Conservation (phyloP, 768 basidiomycete genomes). For the Gymnopilus junonius region DNA sequence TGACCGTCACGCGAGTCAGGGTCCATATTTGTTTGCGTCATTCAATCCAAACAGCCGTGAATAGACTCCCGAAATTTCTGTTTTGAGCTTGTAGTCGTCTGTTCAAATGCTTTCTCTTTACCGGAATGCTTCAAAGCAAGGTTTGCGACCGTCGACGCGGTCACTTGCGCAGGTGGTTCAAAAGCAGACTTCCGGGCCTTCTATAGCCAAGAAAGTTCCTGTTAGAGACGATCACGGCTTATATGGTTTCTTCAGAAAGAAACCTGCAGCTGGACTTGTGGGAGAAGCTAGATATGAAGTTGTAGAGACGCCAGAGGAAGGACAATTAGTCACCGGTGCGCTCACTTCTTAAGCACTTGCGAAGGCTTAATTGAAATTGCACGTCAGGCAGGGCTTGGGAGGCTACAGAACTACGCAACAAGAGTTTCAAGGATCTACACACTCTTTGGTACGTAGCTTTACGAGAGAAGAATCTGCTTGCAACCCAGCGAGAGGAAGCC, state of each 20-base stretch:
- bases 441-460: slow-evolving; percentile 92
- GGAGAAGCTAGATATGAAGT: slow-evolving; percentile 61
- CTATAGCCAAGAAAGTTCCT: slow-evolving; percentile 29
- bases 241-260: slow-evolving; percentile 75
- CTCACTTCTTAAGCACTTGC: slow-evolving; percentile 4
- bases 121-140: slow-evolving; percentile 18
- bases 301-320: slow-evolving; percentile 37
- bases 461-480: slow-evolving; percentile 88
- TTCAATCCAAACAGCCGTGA: slow-evolving; percentile 9
- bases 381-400: slow-evolving; percentile 84
- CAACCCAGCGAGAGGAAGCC: slow-evolving; percentile 83
- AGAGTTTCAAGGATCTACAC: slow-evolving; percentile 93
- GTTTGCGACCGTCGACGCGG: slow-evolving; percentile 19
- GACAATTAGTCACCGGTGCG: slow-evolving; percentile 33
- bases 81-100: neutral
- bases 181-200: slow-evolving; percentile 2
- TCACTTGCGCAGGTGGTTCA: slow-evolving; percentile 30
- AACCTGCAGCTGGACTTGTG: slow-evolving; percentile 38
- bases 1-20: slow-evolving; percentile 9
- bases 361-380: slow-evolving; percentile 5
- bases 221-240: slow-evolving; percentile 71
- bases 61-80: neutral
- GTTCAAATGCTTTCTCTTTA: slow-evolving; percentile 22
- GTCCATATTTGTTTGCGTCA: slow-evolving; percentile 11
- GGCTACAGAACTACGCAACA: slow-evolving; percentile 84